Evolutionary conservation across 768 basidiomycete genomes (phyloP).

Genomic region (Rickenella mellea): DNA sequence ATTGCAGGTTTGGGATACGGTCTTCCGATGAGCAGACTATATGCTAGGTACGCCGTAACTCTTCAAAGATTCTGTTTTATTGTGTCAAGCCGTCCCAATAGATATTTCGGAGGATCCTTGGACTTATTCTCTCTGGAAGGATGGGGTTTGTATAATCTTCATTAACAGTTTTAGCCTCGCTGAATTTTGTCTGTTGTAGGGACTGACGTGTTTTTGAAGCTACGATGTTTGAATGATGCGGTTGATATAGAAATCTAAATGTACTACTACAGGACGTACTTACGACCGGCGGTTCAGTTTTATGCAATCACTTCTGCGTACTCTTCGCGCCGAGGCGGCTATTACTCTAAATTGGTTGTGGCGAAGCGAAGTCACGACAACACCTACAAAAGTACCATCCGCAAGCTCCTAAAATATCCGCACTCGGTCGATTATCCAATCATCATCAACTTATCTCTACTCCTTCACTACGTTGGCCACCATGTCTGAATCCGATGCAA

Average conservation of each 20-base stretch:
- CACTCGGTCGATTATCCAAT: no score
- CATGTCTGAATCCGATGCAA: no score
- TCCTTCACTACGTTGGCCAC: no score
- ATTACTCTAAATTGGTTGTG: no score
- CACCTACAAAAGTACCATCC: no score
- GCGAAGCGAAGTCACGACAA: no score
- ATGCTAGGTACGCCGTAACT: constrained; percentile 39
- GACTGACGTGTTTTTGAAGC: constrained; percentile 44
- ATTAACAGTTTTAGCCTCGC: background rate
- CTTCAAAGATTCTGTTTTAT: background rate
- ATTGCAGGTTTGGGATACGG: constrained; percentile 88
- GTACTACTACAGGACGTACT: no score
- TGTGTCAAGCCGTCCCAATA: constrained; percentile 16
- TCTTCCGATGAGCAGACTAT: constrained; percentile 69
- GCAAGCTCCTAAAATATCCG: no score
- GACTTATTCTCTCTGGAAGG: constrained; percentile 77
- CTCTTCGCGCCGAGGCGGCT: no score
- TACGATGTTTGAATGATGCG: constrained; percentile 42
- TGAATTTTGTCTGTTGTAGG: constrained; percentile 22
- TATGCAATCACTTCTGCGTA: no score
- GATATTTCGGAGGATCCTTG: constrained; percentile 81
- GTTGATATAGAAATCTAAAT: constrained; percentile 39
- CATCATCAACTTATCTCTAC: no score
- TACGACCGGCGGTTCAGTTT: no score
- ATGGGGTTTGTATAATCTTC: constrained; percentile 47